These are phyloP conservation scores for Sordariomycetes sp. DNA, from an alignment of 2,329 filamentous ascomycete genomes.

Conservation along the genomic window DNA sequence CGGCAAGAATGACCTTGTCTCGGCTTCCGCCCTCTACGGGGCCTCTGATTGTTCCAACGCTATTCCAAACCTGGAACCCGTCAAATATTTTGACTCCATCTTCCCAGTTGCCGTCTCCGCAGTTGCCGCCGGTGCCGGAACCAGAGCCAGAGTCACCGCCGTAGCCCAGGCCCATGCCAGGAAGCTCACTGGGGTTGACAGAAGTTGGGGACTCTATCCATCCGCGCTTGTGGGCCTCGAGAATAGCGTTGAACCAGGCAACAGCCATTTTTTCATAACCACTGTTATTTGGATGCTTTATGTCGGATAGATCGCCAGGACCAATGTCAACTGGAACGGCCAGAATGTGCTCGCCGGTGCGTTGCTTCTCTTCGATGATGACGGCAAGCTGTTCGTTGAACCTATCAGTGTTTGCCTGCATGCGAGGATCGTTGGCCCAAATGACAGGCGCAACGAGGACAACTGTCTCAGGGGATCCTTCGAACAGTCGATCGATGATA, in stretches of 20 bases:
- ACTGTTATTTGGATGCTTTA: constrained; percentile 4
- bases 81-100: neutral
- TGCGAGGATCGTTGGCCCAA: constrained; percentile 11
- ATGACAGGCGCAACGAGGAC: constrained; percentile 12
- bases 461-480: constrained; percentile 6
- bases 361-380: constrained; percentile 10
- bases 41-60: neutral
- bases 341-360: constrained; percentile 7
- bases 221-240: constrained; percentile 11
- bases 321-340: constrained; percentile 7
- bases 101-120: too few relatives aligned
- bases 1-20: neutral
- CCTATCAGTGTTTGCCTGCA: constrained; percentile 11
- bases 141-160: too few relatives aligned
- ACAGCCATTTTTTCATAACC: constrained; percentile 29
- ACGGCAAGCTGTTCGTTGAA: constrained; percentile 22
- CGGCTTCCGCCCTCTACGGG: constrained; percentile 1
- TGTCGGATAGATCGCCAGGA: constrained; percentile 1
- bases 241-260: constrained; percentile 19
- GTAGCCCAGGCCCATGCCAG: constrained; percentile 7
- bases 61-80: neutral
- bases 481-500: constrained; percentile 10
- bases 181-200: constrained; percentile 5
- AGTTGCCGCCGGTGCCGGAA: too few relatives aligned
- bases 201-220: constrained; percentile 7